phyloP scores from a whole-genome alignment of 495 filamentous ascomycete genomes.

The Lepraria neglecta region DNA sequence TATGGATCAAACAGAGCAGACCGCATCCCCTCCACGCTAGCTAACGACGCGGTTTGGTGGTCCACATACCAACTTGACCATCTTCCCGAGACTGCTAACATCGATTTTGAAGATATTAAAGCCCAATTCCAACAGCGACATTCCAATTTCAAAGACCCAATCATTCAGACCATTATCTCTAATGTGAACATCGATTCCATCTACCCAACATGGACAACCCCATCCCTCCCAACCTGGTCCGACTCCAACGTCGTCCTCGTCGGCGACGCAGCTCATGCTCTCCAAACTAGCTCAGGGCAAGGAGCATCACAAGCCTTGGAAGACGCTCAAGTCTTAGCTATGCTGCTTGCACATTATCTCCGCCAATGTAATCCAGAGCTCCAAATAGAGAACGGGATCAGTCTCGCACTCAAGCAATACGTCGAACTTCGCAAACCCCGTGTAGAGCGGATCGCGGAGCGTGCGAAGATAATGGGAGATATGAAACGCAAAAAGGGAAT shows the following conservation, averaged over 20 bases:
- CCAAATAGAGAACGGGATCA: not conserved
- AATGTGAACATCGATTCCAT: not conserved
- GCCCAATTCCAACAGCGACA: not conserved
- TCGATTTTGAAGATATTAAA: not conserved
- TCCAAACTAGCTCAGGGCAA: slow-evolving; percentile 44
- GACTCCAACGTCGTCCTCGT: slow-evolving; percentile 32
- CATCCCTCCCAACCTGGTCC: not conserved
- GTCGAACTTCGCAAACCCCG: not conserved
- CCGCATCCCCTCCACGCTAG: not conserved
- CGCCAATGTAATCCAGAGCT: not conserved
- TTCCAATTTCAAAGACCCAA: not conserved
- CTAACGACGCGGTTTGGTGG: not conserved
- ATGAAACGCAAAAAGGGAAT: not conserved
- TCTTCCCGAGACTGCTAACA: not conserved
- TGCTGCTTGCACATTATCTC: slow-evolving; percentile 35
- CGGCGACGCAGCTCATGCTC: slow-evolving; percentile 44
- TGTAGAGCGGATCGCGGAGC: not conserved
- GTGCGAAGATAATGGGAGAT: not conserved
- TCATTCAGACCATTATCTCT: not conserved
- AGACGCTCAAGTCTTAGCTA: slow-evolving; percentile 37
- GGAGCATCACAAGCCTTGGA: slow-evolving; percentile 46
- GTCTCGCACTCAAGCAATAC: not conserved
- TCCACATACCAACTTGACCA: not conserved
- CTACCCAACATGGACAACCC: not conserved
- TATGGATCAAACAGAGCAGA: not conserved